Evolutionary conservation across 371 early-diverging fungal species (phyloP), one percentile per base, ranked within the genome.

Genomic region (Lichtheimia corymbifera): DNA sequence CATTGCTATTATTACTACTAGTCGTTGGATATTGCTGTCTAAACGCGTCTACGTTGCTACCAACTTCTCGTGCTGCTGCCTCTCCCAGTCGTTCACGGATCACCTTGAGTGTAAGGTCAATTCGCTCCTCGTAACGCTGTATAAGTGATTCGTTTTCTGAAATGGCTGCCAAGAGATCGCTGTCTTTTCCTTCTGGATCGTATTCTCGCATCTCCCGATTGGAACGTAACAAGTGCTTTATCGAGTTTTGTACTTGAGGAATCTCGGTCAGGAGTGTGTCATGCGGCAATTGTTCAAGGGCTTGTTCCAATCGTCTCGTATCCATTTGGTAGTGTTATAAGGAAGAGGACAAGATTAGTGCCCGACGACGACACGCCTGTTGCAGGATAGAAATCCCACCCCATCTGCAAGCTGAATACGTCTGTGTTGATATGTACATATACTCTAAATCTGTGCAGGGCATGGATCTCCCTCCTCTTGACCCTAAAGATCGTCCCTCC

Each of bases 31-130:
- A 56, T n/a, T 52, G 11, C 30, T 60, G 51, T 51, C 75, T 62
- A 47, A 78, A 78, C 6, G 68, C 73, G 15, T 45, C 55, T 0
- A 78, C 70, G 40, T 74, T 74, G 57, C 71, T 72, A 42, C 55
- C 67, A 40, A 79, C 65, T 62, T 79, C 80, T 50, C 67, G 56
- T 51, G 73, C 74, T 1, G 80, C 80, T 28, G 76, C 71, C 47
- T 74, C 71, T 13, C 76, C 76, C 28, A 79, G 20, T n/a, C 71
- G 58, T 58, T 79, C 68, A 40, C 71, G 64, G 28, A 79, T 73
- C 2, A 76, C 66, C 5, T 59, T 41, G 9, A 79, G 60, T 6
- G 77, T 72, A 13, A 72, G 12, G 44, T 79, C 67, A 5, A 79
- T 67, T 4, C 74, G 74, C 7, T 42, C 50, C 53, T 79, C 67